phyloP scores from a whole-genome alignment of 352 stramenopile species.

The Globisporangium polare region DNA sequence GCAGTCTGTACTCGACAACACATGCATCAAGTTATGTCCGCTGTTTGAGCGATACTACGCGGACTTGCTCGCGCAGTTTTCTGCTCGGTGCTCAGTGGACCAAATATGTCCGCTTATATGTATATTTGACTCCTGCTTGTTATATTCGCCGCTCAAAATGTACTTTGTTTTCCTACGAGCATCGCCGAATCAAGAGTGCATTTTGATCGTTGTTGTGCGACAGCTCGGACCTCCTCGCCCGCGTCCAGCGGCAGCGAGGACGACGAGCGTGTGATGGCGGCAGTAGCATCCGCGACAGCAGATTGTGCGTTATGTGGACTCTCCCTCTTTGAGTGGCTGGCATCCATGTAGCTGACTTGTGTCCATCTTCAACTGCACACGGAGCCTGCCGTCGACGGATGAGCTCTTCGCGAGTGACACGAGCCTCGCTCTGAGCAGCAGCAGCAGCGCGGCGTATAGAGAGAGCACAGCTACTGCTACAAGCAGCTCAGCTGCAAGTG shows the following conservation, averaged over 20 bases:
- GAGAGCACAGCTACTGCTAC: neutral
- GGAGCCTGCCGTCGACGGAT: constrained; percentile 35
- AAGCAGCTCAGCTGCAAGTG: neutral
- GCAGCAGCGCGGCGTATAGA: constrained; percentile 12
- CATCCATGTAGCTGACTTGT: neutral
- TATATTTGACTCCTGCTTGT: no score
- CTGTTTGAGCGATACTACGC: no score
- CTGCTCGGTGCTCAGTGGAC: no score
- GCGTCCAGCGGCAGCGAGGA: constrained; percentile 30
- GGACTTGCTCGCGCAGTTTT: no score
- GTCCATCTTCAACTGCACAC: no score
- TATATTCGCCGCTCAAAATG: no score
- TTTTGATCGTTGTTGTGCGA: constrained; percentile 40
- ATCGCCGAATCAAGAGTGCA: neutral
- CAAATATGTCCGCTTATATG: no score
- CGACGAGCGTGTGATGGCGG: constrained; percentile 10
- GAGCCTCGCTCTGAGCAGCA: constrained; percentile 12
- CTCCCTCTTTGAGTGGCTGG: neutral
- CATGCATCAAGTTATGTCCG: no score
- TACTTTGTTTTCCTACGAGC: no score
- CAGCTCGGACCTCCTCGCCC: constrained; percentile 55
- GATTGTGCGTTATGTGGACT: neutral
- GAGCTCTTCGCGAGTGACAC: constrained; percentile 43
- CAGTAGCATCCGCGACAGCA: neutral
- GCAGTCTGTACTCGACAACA: no score